Evolutionary conservation across 164 flowering plant genomes (phyloP), one percentile per base, ranked within the genome.

Genomic region (Paratinospora sagittata): DNA sequence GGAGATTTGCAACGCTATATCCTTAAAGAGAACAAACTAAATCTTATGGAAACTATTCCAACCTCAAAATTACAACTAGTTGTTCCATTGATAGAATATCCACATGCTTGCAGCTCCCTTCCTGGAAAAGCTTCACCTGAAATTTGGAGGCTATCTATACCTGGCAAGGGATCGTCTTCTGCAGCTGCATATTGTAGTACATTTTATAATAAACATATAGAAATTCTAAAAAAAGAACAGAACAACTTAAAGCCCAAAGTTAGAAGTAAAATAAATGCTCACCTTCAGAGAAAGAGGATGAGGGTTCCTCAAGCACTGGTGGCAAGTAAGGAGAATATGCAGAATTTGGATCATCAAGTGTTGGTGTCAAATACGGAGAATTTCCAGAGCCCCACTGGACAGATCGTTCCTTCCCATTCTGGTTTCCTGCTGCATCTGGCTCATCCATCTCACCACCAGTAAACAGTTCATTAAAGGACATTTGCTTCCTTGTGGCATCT

Each of bases 31-130:
- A 63, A 37, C 3, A 39, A 34, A 17, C 13, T 27, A 45, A 33
- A 63, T 30, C 27, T 27, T 21, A 55, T 64, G 3, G 7, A 69
- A 49, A 43, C 21, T 64, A 65, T 57, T 26, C 61, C 69, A 43
- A 92, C 99, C 97, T 91, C 98, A 84, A 92, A 95, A 72, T 92
- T 92, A 72, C 99, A 95, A 76, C 89, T 88, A 24, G 98, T 92
- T 61, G 99, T 95, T 83, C 99, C 99, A 85, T 92, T 89, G 62
- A 87, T 86, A 43, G 97, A 91, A 76, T 78, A 90, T 70, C 99
- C 99, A 68, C 85, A 81, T 23, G 99, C 98, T 76, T 83, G 90
- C 60, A 95, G 91, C 77, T 88, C 90, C 61, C 74, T 74, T 36
- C 98, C 97, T 13, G 98, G 98, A 81, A 80, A 88, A 71, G 99